phyloP scores from a whole-genome alignment of 73 alveolate species.

The Tetrahymena thermophila region DNA sequence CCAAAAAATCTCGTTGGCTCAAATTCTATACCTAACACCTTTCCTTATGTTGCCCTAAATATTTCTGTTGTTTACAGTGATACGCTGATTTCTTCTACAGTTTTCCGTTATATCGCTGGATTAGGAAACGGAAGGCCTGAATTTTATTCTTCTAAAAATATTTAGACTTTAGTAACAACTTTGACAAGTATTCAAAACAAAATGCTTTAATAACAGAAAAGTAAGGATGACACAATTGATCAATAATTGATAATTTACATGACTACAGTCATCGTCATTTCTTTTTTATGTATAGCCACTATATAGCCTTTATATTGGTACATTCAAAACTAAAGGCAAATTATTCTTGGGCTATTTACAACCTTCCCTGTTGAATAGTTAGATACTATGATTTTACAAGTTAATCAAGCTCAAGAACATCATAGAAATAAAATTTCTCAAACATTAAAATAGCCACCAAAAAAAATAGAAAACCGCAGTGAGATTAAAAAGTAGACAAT shows the following conservation, averaged over 20 bases:
- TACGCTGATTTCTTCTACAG: not conserved
- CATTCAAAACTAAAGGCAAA: not conserved
- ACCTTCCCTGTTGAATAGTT: not conserved
- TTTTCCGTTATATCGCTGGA: not conserved
- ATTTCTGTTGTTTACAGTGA: not conserved
- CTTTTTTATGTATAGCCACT: not conserved
- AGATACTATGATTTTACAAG: not conserved
- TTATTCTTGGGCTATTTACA: not conserved
- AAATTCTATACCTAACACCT: not conserved
- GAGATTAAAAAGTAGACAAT: not conserved
- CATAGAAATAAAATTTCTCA: not conserved
- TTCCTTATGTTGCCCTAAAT: not conserved
- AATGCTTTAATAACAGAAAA: not conserved
- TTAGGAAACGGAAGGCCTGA: not conserved
- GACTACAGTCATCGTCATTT: not conserved
- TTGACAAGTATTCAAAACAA: not conserved
- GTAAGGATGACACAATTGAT: not conserved
- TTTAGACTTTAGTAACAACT: not conserved
- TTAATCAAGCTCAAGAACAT: not conserved
- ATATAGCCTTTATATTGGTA: not conserved
- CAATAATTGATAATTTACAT: not conserved
- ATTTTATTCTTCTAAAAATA: not conserved
- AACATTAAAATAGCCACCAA: not conserved
- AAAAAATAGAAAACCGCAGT: not conserved
- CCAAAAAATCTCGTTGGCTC: not conserved